phyloP scores from a whole-genome alignment of 352 stramenopile genomes.

The Blastocystis sp. region DNA sequence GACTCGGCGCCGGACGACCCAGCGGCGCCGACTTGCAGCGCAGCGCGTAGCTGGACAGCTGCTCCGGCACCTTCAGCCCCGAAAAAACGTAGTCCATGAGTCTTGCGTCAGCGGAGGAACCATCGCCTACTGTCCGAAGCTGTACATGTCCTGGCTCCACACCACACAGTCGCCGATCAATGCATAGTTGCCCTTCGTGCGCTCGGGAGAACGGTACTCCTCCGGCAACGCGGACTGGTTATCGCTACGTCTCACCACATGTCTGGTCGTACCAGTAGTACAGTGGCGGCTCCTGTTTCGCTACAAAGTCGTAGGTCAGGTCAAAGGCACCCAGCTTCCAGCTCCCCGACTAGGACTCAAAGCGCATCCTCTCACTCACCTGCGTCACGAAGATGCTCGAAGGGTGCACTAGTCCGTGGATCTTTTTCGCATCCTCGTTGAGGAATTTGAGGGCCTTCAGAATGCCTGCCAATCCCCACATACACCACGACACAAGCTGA shows the following conservation, averaged over 20 bases:
- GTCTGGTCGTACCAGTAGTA: slow-evolving; percentile 5
- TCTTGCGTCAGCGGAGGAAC: background rate
- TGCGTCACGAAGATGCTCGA: slow-evolving; percentile 54
- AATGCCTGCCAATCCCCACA: slow-evolving; percentile 50
- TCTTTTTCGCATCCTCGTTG: slow-evolving; percentile 53
- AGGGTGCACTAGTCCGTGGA: slow-evolving; percentile 37
- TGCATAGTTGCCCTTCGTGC: background rate
- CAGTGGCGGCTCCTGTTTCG: slow-evolving; percentile 35
- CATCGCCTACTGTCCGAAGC: slow-evolving; percentile 36
- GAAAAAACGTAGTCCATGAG: slow-evolving; percentile 48
- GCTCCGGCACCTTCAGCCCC: slow-evolving; percentile 6
- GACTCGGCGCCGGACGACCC: slow-evolving; percentile 34
- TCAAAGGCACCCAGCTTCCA: slow-evolving; percentile 57
- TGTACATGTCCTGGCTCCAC: slow-evolving; percentile 51
- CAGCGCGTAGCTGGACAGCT: slow-evolving; percentile 24
- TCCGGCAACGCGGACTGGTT: background rate
- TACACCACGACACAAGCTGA: slow-evolving; percentile 51
- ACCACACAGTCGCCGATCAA: slow-evolving; percentile 47
- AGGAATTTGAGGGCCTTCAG: slow-evolving; percentile 48
- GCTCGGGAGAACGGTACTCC: slow-evolving; percentile 43
- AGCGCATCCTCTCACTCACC: background rate
- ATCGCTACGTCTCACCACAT: background rate
- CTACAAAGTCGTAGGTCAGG: slow-evolving; percentile 39
- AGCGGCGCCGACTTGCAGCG: slow-evolving; percentile 43
- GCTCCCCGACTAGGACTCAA: background rate